Base-by-base conservation (phyloP, 805 yeast genomes). In the Candida maesae region DNA sequence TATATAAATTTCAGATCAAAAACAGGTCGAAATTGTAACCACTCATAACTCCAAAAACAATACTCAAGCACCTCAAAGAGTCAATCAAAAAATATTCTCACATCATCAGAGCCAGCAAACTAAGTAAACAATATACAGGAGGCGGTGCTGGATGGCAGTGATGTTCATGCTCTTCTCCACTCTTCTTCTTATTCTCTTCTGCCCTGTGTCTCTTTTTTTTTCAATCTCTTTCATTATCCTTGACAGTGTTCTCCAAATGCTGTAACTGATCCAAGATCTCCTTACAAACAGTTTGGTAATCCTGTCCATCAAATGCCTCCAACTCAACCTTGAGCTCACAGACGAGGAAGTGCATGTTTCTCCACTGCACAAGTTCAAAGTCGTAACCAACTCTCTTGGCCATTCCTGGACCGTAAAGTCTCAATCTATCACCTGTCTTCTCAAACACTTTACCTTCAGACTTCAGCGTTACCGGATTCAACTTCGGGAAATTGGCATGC, bases 401-500 rank as follows among this genome's bases (percentile, higher is more conserved):
- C 70, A 78, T 70, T 4, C 76, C 79, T 4, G 74, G 68, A 5
- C 85, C 86, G 48, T 77, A 80, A 11, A 79, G 56, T 44, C 87
- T 61, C n/a, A 70, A 59, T 46, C 85, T 61, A 12, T 71, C 62
- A 3, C 74, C 76, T 8, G 66, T 65, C 19, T 63, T 67, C 32
- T 65, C 63, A 36, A 67, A 59, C 2, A 73, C 65, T 38, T 69
- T 66, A 3, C 67, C 68, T 5, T 64, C 65, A n/a, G 54, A 44
- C 41, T 66, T 70, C 45, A 81, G 64, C 13, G 62, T 61, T 68
- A 80, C 73, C 2, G 87, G 86, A 52, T 81, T 77, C 44, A 81
- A 60, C 56, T 81, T 81, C 7, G 86, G 86, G 62, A 70, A 74
- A 55, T 81, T 81, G 26, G 84, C 77, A 55, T 81, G 88, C 37